Base-by-base conservation (phyloP, 1,284 basidiomycete genomes). In the Cutaneotrichosporon curvatum region DNA sequence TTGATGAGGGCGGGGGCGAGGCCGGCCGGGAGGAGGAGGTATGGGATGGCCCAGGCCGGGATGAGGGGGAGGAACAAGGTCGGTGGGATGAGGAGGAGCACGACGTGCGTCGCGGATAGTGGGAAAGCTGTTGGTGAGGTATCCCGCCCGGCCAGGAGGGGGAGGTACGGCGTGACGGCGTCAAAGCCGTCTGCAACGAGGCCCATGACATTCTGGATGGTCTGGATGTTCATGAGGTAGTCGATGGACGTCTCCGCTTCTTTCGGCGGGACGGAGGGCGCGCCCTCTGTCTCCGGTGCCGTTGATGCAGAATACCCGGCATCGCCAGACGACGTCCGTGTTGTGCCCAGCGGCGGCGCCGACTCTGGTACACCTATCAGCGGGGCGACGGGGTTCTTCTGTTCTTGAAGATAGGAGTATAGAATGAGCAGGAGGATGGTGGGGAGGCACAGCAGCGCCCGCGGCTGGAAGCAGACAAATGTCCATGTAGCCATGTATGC, bases 141-240 rank as follows among this genome's bases (percentile, higher is more conserved):
- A 45, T 48, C 47, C 40, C 50, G 44, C 21, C 53, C 37, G 37
- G 21, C 36, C 32, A 51, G 9, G 54, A 45, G 19, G 53, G 57
- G 23, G 21, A 72, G 43, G 32, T 54, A 55, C 2, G 67, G 68
- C 1, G 61, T 50, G 10, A 46, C 40, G 2, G 34, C 19, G 22
- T 54, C 53, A n/a, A 54, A 50, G 6, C 22, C 8, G 40, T 54
- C 53, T 1, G 46, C 43, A 8, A 48, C 39, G 19, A 65, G 47
- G 7, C 70, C 71, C 71, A 73, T 72, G 21, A 72, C 58, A 53
- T 73, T 73, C 57, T 73, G 72, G 41, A 73, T 72, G 3, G 69
- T 71, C 47, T 73, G 72, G 16, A 73, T 45, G 51, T 73, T 73
- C 67, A 71, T 67, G 45, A 65, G 69, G 39, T 71, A 71, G 46